A percentile compares a stretch with the other conserved stretches of the same genome.
Conservation (phyloP, 176 grass and related monocot genomes). For the Lolium rigidum region DNA sequence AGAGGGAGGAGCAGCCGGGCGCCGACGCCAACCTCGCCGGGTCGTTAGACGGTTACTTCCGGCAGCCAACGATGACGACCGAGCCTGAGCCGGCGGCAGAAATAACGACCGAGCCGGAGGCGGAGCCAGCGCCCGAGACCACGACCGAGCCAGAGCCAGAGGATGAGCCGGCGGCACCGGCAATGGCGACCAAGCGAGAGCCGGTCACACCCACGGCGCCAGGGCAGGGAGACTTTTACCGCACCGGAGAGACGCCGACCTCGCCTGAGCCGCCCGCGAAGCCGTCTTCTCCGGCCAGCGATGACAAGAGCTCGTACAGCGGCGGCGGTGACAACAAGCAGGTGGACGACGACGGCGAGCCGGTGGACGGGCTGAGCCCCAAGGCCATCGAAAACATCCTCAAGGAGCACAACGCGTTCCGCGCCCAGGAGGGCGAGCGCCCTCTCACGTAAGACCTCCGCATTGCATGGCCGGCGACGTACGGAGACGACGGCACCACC, state of each 20-base stretch:
- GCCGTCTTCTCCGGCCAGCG: neutral
- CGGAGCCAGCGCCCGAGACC: neutral
- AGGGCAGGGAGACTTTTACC: neutral
- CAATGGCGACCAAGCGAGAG: neutral
- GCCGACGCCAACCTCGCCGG: neutral
- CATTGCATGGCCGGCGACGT: neutral
- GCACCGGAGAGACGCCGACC: neutral
- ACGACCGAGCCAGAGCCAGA: neutral
- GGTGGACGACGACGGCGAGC: slow-evolving; percentile 14
- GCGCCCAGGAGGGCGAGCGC: slow-evolving; percentile 38
- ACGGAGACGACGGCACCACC: neutral
- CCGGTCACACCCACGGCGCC: neutral
- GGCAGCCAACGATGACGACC: neutral
- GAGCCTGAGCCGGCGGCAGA: neutral
- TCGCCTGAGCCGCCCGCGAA: neutral
- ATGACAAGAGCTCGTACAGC: neutral
- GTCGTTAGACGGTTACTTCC: neutral
- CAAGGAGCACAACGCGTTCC: slow-evolving; percentile 55
- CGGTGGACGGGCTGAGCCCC: slow-evolving; percentile 6
- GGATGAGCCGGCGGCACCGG: neutral
- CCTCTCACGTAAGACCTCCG: slow-evolving; percentile 35
- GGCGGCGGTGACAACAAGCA: neutral
- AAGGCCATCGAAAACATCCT: slow-evolving; percentile 43
- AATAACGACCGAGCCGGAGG: neutral
- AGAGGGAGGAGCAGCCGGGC: neutral